phyloP scores from a whole-genome alignment of 2,329 filamentous ascomycete species.

The Alternaria ventricosa region DNA sequence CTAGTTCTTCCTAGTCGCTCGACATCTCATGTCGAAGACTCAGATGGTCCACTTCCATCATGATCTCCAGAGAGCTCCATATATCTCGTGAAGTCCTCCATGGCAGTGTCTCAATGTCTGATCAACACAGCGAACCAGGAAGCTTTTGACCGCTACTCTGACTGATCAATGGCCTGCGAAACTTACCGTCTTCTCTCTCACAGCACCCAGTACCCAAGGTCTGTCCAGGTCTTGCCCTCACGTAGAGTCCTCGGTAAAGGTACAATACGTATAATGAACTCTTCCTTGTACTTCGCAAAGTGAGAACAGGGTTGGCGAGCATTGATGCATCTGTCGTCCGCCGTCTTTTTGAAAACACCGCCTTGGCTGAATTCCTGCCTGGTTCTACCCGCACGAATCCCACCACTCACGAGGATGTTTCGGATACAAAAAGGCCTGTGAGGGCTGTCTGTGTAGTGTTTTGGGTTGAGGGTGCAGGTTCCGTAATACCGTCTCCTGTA shows the following conservation, averaged over 20 bases:
- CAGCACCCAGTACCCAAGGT: not conserved
- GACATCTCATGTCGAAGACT: too few species aligned
- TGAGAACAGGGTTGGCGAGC: not conserved
- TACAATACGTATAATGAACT: not conserved
- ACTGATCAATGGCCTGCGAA: too few species aligned
- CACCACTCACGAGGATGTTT: too few species aligned
- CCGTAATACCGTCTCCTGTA: not conserved
- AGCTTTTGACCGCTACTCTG: not conserved
- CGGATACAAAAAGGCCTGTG: not conserved
- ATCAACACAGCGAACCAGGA: too few species aligned
- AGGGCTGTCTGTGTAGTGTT: rapidly evolving
- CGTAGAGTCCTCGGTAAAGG: not conserved
- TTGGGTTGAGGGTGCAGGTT: not conserved
- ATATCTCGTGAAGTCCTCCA: too few species aligned
- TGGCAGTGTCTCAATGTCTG: too few species aligned
- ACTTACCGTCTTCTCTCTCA: not conserved
- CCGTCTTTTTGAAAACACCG: rapidly evolving
- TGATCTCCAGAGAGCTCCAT: not conserved
- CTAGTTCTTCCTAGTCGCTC: not conserved
- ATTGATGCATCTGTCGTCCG: not conserved
- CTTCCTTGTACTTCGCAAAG: not conserved
- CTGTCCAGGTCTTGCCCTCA: not conserved
- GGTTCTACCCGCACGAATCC: too few species aligned
- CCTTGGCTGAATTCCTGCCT: too few species aligned
- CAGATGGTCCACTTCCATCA: rapidly evolving